Base-by-base conservation (phyloP, 2,329 filamentous ascomycete species). In the Lasiodiplodia gonubiensis region DNA sequence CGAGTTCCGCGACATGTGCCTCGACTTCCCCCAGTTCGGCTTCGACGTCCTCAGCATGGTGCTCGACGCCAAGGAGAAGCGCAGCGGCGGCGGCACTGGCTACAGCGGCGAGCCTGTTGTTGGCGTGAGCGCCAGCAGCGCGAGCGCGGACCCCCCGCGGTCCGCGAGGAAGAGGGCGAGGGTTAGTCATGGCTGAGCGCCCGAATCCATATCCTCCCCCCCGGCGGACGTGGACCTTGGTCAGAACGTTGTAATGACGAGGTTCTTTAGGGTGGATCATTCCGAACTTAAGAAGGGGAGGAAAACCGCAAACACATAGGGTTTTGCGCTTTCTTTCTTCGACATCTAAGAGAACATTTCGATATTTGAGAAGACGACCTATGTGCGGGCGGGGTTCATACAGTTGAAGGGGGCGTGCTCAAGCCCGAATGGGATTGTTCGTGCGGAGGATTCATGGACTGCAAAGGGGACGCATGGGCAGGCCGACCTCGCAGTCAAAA, bases 1-100 rank as follows among this genome's bases (percentile, higher is more conserved):
- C 7, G 92, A 96, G 80, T 97, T 97, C 86, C 89, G 90, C 77
- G 79, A 86, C 54, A 88, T 97, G 80, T 97, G 94, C 81, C 82
- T 97, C 77, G 92, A 97, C 80, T 93, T 90, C 77, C 94, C 94
- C 21, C 91, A 96, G 76, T 97, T 97, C 77, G 91, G 91, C 75
- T 97, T 94, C 82, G 94, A 97, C 79, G 92, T 98, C 67, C 87
- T 97, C 69, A 93, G 88, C 71, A 70, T 92, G 70, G 81, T 85
- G 68, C 79, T 85, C 16, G 83, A 85, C 73, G 78, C 79, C 70
- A 80, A 82, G 71, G 83, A 85, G 77, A 83, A 82, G 81, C 73
- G 78, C 46, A 35, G 59, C 42, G 16, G n/a, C 2, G 33, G 23
- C 7, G 35, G 23, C 4, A 18, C 35, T 68, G 53, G 18, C 12